Conservation (phyloP, 108 stramenopile species). For the Skeletonema potamos region DNA sequence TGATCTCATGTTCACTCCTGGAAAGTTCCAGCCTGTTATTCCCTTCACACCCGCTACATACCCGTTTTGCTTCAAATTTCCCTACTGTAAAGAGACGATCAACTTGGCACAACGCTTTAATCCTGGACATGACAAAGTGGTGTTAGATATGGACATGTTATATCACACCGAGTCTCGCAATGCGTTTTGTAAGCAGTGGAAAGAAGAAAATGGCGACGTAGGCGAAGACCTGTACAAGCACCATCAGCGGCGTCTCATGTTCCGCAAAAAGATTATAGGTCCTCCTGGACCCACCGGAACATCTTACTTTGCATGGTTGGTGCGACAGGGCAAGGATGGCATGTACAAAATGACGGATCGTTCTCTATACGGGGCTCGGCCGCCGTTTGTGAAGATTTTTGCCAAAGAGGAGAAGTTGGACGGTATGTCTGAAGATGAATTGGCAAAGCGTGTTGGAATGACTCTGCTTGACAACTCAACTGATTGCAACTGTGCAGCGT, state of each 20-base stretch:
- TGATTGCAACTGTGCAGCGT: slow-evolving; percentile 57
- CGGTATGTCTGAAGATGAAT: slow-evolving; percentile 54
- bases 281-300: slow-evolving; percentile 53
- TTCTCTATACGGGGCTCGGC: slow-evolving; percentile 58
- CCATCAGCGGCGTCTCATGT: slow-evolving; percentile 46
- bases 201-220: slow-evolving; percentile 49
- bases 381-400: slow-evolving; percentile 58
- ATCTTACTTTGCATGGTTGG: slow-evolving; percentile 47
- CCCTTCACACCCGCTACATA: slow-evolving; percentile 57
- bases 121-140: slow-evolving; percentile 56
- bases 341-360: slow-evolving; percentile 67
- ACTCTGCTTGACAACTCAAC: slow-evolving; percentile 42
- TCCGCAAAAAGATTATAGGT: slow-evolving; percentile 59
- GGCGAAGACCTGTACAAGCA: slow-evolving; percentile 59
- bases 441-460: slow-evolving; percentile 38
- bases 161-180: slow-evolving; percentile 51
- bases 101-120: slow-evolving; percentile 60
- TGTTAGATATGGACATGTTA: slow-evolving; percentile 56
- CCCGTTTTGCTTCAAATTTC: slow-evolving; percentile 60
- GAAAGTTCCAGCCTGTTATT: slow-evolving; percentile 60
- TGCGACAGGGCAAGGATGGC: slow-evolving; percentile 49
- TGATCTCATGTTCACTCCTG: slow-evolving; percentile 64
- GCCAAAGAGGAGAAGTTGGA: slow-evolving; percentile 58
- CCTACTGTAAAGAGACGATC: slow-evolving; percentile 55
- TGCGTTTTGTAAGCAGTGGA: slow-evolving; percentile 59